A percentile compares a stretch with the other conserved stretches of the same genome.
Conservation (phyloP, 2,329 filamentous ascomycete species). For the Camillea tinctor region DNA sequence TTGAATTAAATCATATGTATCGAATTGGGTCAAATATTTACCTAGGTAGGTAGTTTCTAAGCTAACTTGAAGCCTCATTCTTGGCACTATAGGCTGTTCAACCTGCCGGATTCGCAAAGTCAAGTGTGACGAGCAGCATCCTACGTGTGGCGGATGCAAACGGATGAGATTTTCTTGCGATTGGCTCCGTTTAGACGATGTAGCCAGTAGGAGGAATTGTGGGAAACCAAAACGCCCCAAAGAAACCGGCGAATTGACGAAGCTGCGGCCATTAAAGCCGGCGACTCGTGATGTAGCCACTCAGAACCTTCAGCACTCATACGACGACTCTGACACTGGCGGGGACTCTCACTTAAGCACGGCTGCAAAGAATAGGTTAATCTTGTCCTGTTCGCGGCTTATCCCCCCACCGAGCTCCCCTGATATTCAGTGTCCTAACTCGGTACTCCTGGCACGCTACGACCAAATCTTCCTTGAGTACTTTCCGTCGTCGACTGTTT, state of each 20-base stretch:
- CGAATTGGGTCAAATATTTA: not conserved
- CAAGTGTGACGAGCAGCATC: conserved; percentile 8
- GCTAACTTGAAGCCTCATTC: not conserved
- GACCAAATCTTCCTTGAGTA: conserved; percentile 3
- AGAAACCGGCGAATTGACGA: not conserved
- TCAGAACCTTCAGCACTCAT: not conserved
- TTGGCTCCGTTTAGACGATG: not conserved
- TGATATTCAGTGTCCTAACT: conserved; percentile 1
- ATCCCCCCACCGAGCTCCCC: not conserved
- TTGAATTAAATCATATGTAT: too few species aligned
- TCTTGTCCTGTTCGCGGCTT: not conserved
- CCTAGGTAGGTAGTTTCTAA: not conserved
- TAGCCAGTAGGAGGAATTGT: too few species aligned
- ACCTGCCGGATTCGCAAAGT: conserved; percentile 12
- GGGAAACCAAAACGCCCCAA: not conserved
- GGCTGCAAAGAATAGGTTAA: not conserved
- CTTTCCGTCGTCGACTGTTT: conserved; percentile 7
- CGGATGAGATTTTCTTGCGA: conserved; percentile 6
- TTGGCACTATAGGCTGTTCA: conserved; percentile 4
- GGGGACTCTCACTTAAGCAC: not conserved
- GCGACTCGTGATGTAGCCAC: not conserved
- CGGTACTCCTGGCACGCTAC: not conserved
- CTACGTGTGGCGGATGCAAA: conserved; percentile 3
- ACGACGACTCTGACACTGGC: not conserved
- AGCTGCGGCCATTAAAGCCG: not conserved